Base-by-base conservation (phyloP, 257 asterid genomes). In the Pogostemon cablin region DNA sequence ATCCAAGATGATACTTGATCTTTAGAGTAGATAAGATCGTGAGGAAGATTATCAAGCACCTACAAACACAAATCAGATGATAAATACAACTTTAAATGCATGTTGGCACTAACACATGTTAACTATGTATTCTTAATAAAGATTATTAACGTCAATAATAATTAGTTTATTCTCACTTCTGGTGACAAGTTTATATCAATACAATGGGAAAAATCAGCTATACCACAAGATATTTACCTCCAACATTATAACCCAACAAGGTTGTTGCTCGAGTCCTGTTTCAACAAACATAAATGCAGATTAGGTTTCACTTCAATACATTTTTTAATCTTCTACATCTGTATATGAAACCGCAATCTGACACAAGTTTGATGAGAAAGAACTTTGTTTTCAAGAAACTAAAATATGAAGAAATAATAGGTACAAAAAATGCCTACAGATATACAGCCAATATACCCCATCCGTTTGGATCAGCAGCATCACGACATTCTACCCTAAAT, bases 41-140 rank as follows among this genome's bases (percentile, higher is more conserved):
- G 99, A 12, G 98, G 98, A 77, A 95, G 99, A 88, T 95, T 95
- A 88, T 95, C 99, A 74, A 95, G 98, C 59, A 95, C 96, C 99
- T 93, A 78, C 46, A 60, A 62, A 72, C 32, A 39, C 3, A 41
- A 50, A 34, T 9, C 20, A 55, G 34, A 52, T 56, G 17, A 41
- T 35, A n/a, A 56, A 69, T 47, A 43, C 54, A 41, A 56, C 64
- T 72, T 11, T 6, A 10, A 44, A 6, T 55, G 32, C 42, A 44
- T 6, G 0, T 38, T 61, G 10, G 34, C 60, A 53, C 52, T 7
- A 41, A 42, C 47, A 63, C 52, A 64, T 39, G 59, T 47, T 67
- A 8, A 53, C 20, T 52, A 58, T 63, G 46, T 15, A 63, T 20
- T 62, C 59, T 32, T 15, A 11, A 25, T 9, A 53, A 15, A 20